Conservation (phyloP, 2,329 filamentous ascomycete species). For the Fusarium pininemorale region DNA sequence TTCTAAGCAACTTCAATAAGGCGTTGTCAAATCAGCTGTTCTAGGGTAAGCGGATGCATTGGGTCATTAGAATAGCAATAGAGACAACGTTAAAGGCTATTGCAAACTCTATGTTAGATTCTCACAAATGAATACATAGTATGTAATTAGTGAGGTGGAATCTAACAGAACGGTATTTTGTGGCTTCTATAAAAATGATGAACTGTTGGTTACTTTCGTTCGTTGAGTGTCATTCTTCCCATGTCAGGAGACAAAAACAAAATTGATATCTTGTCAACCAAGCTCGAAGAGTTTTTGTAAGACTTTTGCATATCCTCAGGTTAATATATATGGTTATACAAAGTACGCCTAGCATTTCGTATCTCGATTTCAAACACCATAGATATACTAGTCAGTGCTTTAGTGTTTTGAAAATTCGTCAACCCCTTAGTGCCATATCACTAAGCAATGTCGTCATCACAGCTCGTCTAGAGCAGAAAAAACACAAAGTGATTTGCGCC, state of each 20-base stretch:
- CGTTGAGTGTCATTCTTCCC: rapidly evolving
- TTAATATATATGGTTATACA: rapidly evolving
- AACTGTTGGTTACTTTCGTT: rapidly evolving
- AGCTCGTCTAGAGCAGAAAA: background rate
- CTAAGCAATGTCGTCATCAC: constrained; percentile 9
- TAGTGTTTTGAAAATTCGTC: background rate
- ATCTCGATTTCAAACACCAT: background rate
- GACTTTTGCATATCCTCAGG: background rate
- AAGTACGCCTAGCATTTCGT: background rate
- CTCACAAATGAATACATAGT: rapidly evolving
- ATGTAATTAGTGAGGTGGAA: rapidly evolving
- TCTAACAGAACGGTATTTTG: rapidly evolving
- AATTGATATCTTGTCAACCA: rapidly evolving
- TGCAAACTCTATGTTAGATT: background rate
- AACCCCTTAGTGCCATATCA: background rate
- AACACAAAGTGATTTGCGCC: background rate
- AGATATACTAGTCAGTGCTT: background rate
- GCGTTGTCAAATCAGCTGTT: background rate
- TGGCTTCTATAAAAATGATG: rapidly evolving
- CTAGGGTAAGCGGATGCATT: background rate
- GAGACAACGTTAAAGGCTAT: background rate
- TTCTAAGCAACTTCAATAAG: background rate
- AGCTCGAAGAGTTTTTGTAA: rapidly evolving
- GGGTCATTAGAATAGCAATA: too few relatives aligned
- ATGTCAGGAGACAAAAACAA: rapidly evolving